These are phyloP conservation scores for Sistotremastrum suecicum DNA, from an alignment of 768 basidiomycete genomes.

Conservation along the genomic window DNA sequence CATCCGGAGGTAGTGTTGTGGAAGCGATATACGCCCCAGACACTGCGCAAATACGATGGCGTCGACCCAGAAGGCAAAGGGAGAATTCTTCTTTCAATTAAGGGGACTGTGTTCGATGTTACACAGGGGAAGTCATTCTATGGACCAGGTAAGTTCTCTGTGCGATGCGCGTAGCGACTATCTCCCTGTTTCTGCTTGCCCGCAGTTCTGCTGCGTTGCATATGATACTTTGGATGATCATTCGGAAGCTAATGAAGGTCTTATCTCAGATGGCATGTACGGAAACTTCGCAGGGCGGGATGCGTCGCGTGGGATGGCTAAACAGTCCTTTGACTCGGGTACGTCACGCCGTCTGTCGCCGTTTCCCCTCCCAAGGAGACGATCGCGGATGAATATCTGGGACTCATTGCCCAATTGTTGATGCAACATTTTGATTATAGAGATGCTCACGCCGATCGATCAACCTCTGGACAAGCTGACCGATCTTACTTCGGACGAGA, in stretches of 20 bases:
- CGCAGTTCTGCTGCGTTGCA: constrained; percentile 55
- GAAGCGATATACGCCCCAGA: constrained; percentile 65
- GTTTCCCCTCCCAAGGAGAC: neutral
- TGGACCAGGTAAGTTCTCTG: constrained; percentile 61
- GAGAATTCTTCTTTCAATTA: constrained; percentile 77
- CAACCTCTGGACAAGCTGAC: constrained; percentile 72
- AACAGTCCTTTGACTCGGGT: constrained; percentile 93
- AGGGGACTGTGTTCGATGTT: constrained; percentile 86
- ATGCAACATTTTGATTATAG: constrained; percentile 21
- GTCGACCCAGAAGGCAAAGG: constrained; percentile 28
- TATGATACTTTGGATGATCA: constrained; percentile 74
- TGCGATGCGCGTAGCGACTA: neutral
- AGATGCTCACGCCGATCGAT: constrained; percentile 84
- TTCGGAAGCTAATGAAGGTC: constrained; percentile 84
- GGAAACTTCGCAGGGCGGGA: constrained; percentile 96
- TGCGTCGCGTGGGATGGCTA: constrained; percentile 94
- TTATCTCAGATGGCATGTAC: constrained; percentile 72
- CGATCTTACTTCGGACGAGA: constrained; percentile 67
- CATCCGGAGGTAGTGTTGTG: constrained; percentile 72
- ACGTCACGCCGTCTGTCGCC: constrained; percentile 14
- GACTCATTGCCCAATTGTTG: neutral
- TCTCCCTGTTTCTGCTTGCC: neutral
- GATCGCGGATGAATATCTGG: neutral
- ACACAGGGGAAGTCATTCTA: constrained; percentile 84
- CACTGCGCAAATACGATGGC: constrained; percentile 54